Evolutionary conservation across 768 basidiomycete genomes (phyloP), one percentile per base, ranked within the genome.

Genomic region (Suillus hirtellus): DNA sequence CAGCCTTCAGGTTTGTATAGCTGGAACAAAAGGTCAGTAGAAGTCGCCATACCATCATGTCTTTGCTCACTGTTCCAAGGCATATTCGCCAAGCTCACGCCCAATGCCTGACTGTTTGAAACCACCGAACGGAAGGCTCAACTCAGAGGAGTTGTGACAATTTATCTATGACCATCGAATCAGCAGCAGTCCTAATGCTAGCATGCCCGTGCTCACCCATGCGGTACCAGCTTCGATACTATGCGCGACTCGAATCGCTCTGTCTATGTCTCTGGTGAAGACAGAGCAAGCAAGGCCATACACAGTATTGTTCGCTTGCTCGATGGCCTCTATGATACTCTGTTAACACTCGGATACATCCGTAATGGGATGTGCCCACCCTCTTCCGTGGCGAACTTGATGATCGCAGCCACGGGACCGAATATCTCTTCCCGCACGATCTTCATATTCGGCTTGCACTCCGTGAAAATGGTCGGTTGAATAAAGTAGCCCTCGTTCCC

Each of bases 31-130:
- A 60, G 5, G 52, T 58, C 31, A 62, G 34, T 14, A 19, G 15
- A 60, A 27, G 19, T 10, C 31, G 21, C 40, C 24, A 17, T 38
- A 31, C 10, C 19, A 31, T 21, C 15, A 19, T 31, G 12, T 35
- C 19, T 60, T 34, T 14, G 40, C 61, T 37, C 27, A 62, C 61
- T 62, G 5, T 60, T 61, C 61, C 35, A 82, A 66, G 9, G 85
- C 89, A 71, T 89, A 86, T 73, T 88, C 82, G 65, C 89, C 88
- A 54, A 86, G 77, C 75, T 89, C 89, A 62, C 88, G 81, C n/a
- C 89, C 89, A 64, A 89, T 82, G 62, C 89, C 89, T 52, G 83
- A 85, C 74, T 89, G 86, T 81, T 89, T 90, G 80, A 80, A 90
- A 54, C 89, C 89, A 55, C 89, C 88, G 70, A 89, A 89, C 8